These are phyloP conservation scores for Misopates orontium DNA, from an alignment of 257 asterid genomes.

Conservation along the genomic window DNA sequence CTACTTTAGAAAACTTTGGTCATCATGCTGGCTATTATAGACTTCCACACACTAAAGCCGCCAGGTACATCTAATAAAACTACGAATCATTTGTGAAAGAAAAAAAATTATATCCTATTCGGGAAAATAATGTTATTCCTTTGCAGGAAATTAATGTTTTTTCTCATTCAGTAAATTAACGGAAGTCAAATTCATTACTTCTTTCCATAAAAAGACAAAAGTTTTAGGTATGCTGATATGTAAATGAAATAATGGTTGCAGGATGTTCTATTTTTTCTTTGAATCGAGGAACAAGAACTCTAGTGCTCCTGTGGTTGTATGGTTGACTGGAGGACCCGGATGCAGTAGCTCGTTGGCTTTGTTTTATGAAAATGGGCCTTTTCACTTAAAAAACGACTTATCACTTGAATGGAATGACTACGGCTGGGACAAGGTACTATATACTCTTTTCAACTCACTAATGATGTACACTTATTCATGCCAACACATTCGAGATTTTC, in stretches of 20 bases:
- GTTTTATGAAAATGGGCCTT: slow-evolving; percentile 86
- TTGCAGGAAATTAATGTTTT: no score
- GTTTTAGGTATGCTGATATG: no score
- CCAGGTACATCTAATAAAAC: slow-evolving; percentile 42
- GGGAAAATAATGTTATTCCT: no score
- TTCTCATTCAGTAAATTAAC: no score
- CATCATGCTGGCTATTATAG: slow-evolving; percentile 73
- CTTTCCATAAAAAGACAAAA: no score
- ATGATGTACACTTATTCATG: no score
- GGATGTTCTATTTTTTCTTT: slow-evolving; percentile 84
- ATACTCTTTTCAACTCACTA: no score
- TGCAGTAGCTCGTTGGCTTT: slow-evolving; percentile 75
- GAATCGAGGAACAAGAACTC: slow-evolving; percentile 55
- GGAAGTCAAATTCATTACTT: no score
- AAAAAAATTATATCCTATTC: no score
- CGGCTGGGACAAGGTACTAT: slow-evolving; percentile 82
- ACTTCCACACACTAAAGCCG: slow-evolving; percentile 50
- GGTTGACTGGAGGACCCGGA: slow-evolving; percentile 92
- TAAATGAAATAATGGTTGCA: slow-evolving; percentile 34
- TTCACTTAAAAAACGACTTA: slow-evolving; percentile 41
- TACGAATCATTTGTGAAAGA: no score
- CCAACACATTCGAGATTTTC: no score
- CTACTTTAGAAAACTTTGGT: no score
- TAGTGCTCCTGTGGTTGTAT: slow-evolving; percentile 64
- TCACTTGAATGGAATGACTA: slow-evolving; percentile 73